Percentiles rank a stretch among this genome's conserved stretches.
These are phyloP conservation scores for Brasenia schreberi DNA, from an alignment of 164 flowering plant genomes.

Conservation along the genomic window DNA sequence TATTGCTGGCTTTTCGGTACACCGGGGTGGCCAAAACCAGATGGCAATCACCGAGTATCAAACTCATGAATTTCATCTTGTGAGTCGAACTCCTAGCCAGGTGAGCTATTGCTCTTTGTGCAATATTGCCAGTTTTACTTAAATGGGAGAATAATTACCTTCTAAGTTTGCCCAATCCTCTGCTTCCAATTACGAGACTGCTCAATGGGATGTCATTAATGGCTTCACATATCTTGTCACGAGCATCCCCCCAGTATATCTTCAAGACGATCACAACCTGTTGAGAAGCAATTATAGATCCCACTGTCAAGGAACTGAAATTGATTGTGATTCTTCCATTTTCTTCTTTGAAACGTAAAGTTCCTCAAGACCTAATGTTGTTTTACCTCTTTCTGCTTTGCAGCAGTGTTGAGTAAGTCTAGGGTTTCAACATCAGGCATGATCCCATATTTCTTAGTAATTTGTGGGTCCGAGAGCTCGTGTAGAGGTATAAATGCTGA, in stretches of 20 bases:
- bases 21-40: too few species aligned
- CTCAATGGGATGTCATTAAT: constrained; percentile 60
- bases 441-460: constrained; percentile 66
- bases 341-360: too few species aligned
- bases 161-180: constrained; percentile 79
- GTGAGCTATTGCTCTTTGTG: too few species aligned
- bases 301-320: too few species aligned
- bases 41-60: too few species aligned
- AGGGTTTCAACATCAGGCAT: constrained; percentile 66
- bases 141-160: constrained; percentile 20
- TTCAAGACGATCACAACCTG: constrained; percentile 72
- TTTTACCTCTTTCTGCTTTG: constrained; percentile 53
- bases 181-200: constrained; percentile 66
- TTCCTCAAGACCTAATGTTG: neutral
- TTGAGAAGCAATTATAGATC: neutral
- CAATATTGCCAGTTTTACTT: too few species aligned
- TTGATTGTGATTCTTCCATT: too few species aligned
- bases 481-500: constrained; percentile 67
- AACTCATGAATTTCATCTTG: too few species aligned
- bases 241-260: constrained; percentile 90
- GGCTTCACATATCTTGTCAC: constrained; percentile 82
- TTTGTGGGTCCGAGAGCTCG: constrained; percentile 41
- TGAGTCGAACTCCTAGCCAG: too few species aligned
- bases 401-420: constrained; percentile 34
- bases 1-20: too few species aligned